phyloP scores from a whole-genome alignment of 306 rosid genomes.

The Pueraria montana region DNA sequence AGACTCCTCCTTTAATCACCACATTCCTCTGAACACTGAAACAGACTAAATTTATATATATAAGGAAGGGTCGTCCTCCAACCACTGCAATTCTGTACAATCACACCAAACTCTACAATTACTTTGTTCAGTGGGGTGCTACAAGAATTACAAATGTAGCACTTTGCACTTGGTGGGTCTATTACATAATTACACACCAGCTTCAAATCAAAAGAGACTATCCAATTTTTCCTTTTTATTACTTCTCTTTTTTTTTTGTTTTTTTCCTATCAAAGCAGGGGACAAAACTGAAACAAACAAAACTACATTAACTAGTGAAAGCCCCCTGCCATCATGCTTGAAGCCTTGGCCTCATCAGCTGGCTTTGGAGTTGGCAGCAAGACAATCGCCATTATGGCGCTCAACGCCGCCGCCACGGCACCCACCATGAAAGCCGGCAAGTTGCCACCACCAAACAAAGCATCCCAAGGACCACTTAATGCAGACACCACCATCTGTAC shows the following conservation, averaged over 20 bases:
- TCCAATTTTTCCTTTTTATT: background rate
- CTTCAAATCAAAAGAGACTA: background rate
- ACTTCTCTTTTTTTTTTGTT: background rate
- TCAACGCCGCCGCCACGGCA: conserved; percentile 54
- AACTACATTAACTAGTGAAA: conserved; percentile 46
- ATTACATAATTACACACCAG: background rate
- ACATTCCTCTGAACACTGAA: conserved; percentile 15
- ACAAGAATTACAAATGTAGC: conserved; percentile 7
- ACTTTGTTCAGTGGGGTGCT: conserved; percentile 18
- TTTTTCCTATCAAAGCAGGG: conserved; percentile 18
- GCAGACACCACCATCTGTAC: conserved; percentile 68
- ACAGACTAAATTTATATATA: background rate
- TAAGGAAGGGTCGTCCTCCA: conserved; percentile 16
- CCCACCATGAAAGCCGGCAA: conserved; percentile 79
- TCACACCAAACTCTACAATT: conserved; percentile 29
- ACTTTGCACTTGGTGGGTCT: conserved; percentile 33
- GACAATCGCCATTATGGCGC: conserved; percentile 60
- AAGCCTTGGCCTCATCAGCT: conserved; percentile 44
- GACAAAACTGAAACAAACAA: background rate
- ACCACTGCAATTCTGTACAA: conserved; percentile 28
- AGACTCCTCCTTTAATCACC: background rate
- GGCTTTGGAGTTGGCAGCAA: conserved; percentile 63
- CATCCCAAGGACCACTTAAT: conserved; percentile 70
- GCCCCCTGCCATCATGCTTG: background rate
- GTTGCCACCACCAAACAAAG: conserved; percentile 81